Evolutionary conservation across 805 yeast genomes (phyloP).

Genomic region (Metschnikowia cerradonensis): DNA sequence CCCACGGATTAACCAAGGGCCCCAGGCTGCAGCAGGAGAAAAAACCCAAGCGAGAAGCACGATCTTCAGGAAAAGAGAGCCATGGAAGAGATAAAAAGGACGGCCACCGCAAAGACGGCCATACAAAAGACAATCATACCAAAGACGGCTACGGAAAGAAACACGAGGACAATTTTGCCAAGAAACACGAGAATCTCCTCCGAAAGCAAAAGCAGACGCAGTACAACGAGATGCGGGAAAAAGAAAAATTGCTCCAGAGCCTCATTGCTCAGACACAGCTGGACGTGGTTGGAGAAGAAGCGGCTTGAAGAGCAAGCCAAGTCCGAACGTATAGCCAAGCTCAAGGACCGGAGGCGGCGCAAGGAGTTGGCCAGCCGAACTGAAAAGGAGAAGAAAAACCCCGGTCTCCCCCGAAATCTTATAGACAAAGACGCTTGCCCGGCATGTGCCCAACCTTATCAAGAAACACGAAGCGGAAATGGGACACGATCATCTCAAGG

Average conservation of each 20-base stretch:
- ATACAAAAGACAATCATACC: no score
- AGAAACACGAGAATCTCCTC: conserved; percentile 32
- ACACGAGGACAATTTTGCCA: conserved; percentile 22
- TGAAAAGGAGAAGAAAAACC: neutral
- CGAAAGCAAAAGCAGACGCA: conserved; percentile 30
- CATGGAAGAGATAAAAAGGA: neutral
- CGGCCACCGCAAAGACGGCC: neutral
- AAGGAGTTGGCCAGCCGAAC: conserved; percentile 9
- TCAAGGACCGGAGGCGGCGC: conserved; percentile 18
- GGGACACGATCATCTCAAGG: conserved; percentile 70
- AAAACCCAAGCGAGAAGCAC: conserved; percentile 3
- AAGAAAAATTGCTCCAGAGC: conserved; percentile 34
- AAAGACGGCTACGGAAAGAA: neutral
- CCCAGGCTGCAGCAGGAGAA: conserved; percentile 19
- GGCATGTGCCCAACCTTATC: conserved; percentile 75
- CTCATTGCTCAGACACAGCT: conserved; percentile 32
- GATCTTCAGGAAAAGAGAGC: no score
- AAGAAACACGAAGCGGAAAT: conserved; percentile 61
- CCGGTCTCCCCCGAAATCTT: conserved; percentile 19
- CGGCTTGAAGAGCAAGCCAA: conserved; percentile 21
- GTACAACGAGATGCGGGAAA: conserved; percentile 30
- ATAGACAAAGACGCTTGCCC: conserved; percentile 59
- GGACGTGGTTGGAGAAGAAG: conserved; percentile 29
- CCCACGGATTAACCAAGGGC: conserved; percentile 41
- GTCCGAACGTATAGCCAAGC: conserved; percentile 20